Percentiles rank a stretch among this genome's conserved stretches.
phyloP scores from a whole-genome alignment of 805 yeast genomes.

The Lachancea thermotolerans region DNA sequence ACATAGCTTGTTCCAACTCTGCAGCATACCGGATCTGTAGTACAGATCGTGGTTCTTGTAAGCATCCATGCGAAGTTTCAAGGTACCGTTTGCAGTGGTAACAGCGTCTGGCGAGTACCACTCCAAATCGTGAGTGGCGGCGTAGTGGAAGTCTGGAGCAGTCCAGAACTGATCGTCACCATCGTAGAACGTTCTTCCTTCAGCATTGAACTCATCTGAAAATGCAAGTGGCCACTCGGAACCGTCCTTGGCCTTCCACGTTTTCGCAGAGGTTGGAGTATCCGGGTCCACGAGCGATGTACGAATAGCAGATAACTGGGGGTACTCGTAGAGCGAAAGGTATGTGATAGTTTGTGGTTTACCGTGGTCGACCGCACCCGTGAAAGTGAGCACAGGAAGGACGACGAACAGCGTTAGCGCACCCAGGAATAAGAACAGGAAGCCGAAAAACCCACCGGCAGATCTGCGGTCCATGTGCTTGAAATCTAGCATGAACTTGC shows the following conservation, averaged over 20 bases:
- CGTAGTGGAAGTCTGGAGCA: conserved; percentile 77
- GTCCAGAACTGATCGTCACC: conserved; percentile 92
- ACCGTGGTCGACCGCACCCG: conserved; percentile 49
- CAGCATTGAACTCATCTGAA: conserved; percentile 84
- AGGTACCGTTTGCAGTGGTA: conserved; percentile 66
- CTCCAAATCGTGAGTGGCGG: conserved; percentile 82
- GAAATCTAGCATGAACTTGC: conserved; percentile 57
- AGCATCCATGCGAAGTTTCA: conserved; percentile 70
- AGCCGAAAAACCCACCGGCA: conserved; percentile 53
- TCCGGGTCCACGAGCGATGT: conserved; percentile 53
- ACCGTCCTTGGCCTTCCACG: conserved; percentile 53
- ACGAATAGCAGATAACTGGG: conserved; percentile 46
- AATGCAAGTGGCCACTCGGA: conserved; percentile 70
- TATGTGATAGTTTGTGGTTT: conserved; percentile 30
- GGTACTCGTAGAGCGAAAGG: conserved; percentile 45
- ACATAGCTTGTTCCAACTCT: conserved; percentile 87
- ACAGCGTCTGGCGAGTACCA: conserved; percentile 95
- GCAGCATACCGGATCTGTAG: conserved; percentile 88
- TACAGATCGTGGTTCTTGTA: conserved; percentile 67
- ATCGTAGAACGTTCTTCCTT: conserved; percentile 83
- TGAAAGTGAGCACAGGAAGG: conserved; percentile 75
- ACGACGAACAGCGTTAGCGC: conserved; percentile 65
- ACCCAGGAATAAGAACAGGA: conserved; percentile 52
- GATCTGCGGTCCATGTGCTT: conserved; percentile 61
- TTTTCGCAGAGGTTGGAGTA: conserved; percentile 45